Conservation (phyloP, 768 basidiomycete species). For the Pleurotus cornucopiae region DNA sequence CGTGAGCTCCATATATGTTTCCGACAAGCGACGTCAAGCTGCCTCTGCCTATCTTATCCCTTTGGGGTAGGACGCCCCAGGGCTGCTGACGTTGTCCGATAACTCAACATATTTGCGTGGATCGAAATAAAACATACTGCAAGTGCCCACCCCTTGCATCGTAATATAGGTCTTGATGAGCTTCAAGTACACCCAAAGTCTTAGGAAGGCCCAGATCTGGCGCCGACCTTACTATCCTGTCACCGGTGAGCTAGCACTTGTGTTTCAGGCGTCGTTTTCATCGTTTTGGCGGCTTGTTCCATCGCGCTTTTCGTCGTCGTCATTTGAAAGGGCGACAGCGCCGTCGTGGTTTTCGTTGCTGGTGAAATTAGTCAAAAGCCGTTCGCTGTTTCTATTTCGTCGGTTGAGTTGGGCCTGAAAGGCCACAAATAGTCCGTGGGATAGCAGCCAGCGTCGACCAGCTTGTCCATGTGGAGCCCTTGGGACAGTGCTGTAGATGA, state of each 20-base stretch:
- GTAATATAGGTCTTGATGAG: background rate
- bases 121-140: background rate
- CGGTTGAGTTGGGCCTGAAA: background rate
- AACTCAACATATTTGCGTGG: background rate
- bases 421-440: background rate
- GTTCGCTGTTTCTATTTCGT: background rate
- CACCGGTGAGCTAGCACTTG: background rate
- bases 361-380: background rate
- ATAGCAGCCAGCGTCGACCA: background rate
- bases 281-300: background rate
- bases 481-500: background rate
- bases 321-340: background rate
- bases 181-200: background rate
- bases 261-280: background rate
- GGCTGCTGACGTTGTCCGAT: background rate
- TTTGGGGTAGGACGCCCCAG: background rate
- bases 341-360: background rate
- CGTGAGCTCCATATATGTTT: background rate
- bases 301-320: background rate
- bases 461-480: background rate
- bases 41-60: background rate
- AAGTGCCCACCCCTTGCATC: constrained; percentile 1
- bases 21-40: background rate
- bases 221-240: background rate
- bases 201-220: background rate